A percentile compares a stretch with the other conserved stretches of the same genome.
Conservation (phyloP, 2,329 filamentous ascomycete species). For the Teratosphaeriaceae sp. region DNA sequence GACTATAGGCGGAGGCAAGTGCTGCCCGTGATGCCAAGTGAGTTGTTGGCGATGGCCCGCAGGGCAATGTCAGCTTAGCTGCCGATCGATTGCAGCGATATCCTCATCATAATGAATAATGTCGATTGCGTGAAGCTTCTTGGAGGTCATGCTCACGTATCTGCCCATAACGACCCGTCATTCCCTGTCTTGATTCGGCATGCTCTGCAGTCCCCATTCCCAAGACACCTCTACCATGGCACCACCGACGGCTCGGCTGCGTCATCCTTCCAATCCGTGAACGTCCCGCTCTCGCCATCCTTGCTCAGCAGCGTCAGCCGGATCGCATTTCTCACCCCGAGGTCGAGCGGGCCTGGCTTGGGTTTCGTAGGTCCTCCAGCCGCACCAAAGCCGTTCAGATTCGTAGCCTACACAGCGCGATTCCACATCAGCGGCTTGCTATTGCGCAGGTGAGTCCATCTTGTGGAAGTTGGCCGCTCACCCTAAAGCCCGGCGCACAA, state of each 20-base stretch:
- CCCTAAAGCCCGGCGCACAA: slow-evolving; percentile 11
- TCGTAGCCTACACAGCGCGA: not conserved
- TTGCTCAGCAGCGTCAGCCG: slow-evolving; percentile 10
- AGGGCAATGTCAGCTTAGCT: not conserved
- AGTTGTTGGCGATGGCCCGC: not conserved
- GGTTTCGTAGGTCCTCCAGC: slow-evolving; percentile 1
- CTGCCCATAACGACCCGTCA: no score
- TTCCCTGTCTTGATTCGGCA: no score
- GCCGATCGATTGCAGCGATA: no score
- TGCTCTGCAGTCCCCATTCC: no score
- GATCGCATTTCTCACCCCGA: slow-evolving; percentile 12
- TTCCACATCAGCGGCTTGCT: not conserved
- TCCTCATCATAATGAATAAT: no score
- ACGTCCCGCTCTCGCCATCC: slow-evolving; percentile 11
- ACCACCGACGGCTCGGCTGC: slow-evolving; percentile 7
- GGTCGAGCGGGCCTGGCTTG: slow-evolving; percentile 8
- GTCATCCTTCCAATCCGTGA: slow-evolving; percentile 10
- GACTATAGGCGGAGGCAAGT: not conserved
- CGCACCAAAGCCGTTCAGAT: slow-evolving; percentile 9
- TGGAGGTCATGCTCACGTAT: no score
- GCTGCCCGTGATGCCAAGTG: not conserved
- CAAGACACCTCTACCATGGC: no score
- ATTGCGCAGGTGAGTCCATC: no score
- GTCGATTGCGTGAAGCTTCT: no score
- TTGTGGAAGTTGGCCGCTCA: no score